Base-by-base conservation (phyloP, 1,284 basidiomycete genomes). In the Cutaneotrichosporon sp. region DNA sequence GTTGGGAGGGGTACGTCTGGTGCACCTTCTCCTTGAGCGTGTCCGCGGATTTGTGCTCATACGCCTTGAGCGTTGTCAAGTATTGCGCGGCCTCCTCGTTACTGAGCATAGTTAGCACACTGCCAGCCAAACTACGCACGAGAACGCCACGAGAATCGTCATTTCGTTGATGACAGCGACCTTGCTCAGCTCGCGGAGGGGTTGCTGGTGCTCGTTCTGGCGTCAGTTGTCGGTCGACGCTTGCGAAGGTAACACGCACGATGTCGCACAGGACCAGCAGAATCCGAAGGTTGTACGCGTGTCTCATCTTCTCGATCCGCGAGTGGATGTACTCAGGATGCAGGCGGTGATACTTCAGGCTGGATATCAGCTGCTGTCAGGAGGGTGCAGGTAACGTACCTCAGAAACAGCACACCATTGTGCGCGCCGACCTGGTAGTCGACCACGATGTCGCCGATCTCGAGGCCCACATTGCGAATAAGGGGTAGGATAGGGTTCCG, bases 371-470 rank as follows among this genome's bases (percentile, higher is more conserved):
- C 7, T 1, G 62, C 20, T 36, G 27, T 34, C 60, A 20, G n/a
- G 20, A 45, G 43, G 24, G 14, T 14, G 52, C 9, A n/a, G 11
- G 5, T 1, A 4, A 25, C 81, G 49, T 62, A 90, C 92, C 92
- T 95, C 53, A 98, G 83, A 72, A 89, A 98, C 29, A 98, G 80
- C 4, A 95, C 89, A n/a, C 93, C 91, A 7, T 92, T 92, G 27
- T 93, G 95, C n/a, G 88, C 84, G 22, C 94, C 94, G n/a, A 97
- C 92, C 77, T 95, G 92, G 76, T 91, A 97, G 76, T 99, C 97
- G 4, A 90, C 88, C 4, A 90, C 83, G 59, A 99, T 95, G 72
- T 99, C 95, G 0, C 91, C 91, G 71, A 92, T 97, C 78, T 99
- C 95, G 81, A 95, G 95, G 0, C 90, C 87, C 1, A 97, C 89